Conservation (phyloP, 2,329 filamentous ascomycete species). For the Penicillium sp. region DNA sequence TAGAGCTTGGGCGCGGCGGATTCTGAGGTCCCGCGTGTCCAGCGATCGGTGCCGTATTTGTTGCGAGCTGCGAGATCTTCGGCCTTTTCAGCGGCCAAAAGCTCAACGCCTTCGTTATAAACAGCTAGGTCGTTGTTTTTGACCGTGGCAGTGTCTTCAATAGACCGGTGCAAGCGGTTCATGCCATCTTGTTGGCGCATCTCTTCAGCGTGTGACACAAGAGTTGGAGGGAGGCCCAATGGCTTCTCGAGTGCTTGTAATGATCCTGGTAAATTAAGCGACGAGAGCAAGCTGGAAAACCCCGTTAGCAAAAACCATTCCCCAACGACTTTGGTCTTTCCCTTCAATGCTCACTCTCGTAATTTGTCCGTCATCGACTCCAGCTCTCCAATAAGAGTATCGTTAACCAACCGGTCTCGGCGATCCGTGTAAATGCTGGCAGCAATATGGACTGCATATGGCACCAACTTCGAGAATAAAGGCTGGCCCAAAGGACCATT, state of each 20-base stretch:
- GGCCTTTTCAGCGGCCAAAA: slow-evolving; percentile 74
- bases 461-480: slow-evolving; percentile 86
- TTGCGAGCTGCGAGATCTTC: slow-evolving; percentile 75
- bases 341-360: slow-evolving; percentile 58
- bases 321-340: too few relatives aligned
- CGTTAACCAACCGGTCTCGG: slow-evolving; percentile 84
- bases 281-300: slow-evolving; percentile 60
- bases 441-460: slow-evolving; percentile 91
- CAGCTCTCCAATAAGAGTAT: slow-evolving; percentile 79
- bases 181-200: slow-evolving; percentile 87
- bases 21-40: slow-evolving; percentile 69
- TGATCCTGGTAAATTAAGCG: slow-evolving; percentile 84
- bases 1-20: slow-evolving; percentile 72
- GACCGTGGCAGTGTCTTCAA: slow-evolving; percentile 88
- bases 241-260: slow-evolving; percentile 94
- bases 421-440: slow-evolving; percentile 94
- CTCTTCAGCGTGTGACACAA: slow-evolving; percentile 90
- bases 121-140: slow-evolving; percentile 73
- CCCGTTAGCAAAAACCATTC: slow-evolving; percentile 10
- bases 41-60: slow-evolving; percentile 84
- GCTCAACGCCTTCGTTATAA: slow-evolving; percentile 78
- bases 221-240: slow-evolving; percentile 77
- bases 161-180: slow-evolving; percentile 70
- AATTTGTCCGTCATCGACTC: slow-evolving; percentile 77
- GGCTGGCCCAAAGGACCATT: slow-evolving; percentile 77